phyloP scores from a whole-genome alignment of 495 filamentous ascomycete species.

The Xylaria acuta region DNA sequence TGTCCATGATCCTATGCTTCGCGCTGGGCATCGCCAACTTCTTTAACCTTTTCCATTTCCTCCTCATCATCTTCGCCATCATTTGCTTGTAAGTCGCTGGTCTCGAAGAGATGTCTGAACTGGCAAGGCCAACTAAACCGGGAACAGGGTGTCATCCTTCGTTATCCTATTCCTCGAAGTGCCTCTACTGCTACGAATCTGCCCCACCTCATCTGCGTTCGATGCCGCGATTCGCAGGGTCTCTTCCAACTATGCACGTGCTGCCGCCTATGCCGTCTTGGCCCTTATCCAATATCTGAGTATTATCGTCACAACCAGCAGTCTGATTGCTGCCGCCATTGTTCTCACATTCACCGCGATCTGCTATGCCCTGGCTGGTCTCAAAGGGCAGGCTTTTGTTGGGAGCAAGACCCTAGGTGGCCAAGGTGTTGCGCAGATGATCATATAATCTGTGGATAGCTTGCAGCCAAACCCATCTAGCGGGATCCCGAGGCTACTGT shows the following conservation, averaged over 20 bases:
- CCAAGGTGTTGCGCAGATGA: constrained; percentile 96
- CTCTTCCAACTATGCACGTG: constrained; percentile 96
- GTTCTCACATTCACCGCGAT: constrained; percentile 75
- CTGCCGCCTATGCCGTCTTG: constrained; percentile 85
- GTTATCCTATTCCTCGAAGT: constrained; percentile 97
- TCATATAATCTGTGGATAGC: constrained; percentile 67
- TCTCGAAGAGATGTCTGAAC: not conserved
- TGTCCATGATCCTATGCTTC: constrained; percentile 94
- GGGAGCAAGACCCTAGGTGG: constrained; percentile 97
- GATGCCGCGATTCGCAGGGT: constrained; percentile 90
- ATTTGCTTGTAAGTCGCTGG: constrained; percentile 76
- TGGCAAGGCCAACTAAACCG: constrained; percentile 26
- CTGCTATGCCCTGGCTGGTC: constrained; percentile 83
- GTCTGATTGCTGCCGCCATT: constrained; percentile 85
- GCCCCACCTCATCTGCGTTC: constrained; percentile 89
- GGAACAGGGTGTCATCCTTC: constrained; percentile 72
- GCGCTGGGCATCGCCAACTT: constrained; percentile 94
- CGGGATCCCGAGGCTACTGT: constrained; percentile 9
- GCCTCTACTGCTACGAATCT: constrained; percentile 95
- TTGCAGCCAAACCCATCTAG: constrained; percentile 6
- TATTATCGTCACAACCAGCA: constrained; percentile 64
- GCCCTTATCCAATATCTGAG: constrained; percentile 84
- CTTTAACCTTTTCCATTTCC: constrained; percentile 62
- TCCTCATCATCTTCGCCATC: constrained; percentile 75
- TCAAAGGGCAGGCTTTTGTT: constrained; percentile 93